Evolutionary conservation across 1,284 basidiomycete species (phyloP), one percentile per base, ranked within the genome.

Genomic region (Austropuccinia psidii): DNA sequence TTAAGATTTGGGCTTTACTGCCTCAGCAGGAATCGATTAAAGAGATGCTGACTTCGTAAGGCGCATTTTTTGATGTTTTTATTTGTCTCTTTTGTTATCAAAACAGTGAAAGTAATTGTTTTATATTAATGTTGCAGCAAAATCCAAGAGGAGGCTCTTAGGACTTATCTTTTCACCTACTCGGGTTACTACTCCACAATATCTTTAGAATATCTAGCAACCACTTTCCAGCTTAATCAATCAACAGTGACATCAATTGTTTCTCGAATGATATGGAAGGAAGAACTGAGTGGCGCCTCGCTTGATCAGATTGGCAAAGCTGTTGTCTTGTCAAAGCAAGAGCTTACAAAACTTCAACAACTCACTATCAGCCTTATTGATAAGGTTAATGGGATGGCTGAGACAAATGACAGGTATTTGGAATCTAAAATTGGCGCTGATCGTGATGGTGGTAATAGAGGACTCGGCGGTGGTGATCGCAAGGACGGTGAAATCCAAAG

Each of bases 191-290:
- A 99, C 84, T 89, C 87, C 79, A 90, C 92, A 11, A 86, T 98
- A 47, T 95, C 94, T 8, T 85, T 98, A 49, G 86, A 87, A 7
- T 86, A 94, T 74, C 87, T 98, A 60, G 88, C 93, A 6, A 85
- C 87, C 74, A 96, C 91, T 2, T 98, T 98, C 83, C 88, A 88
- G 35, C 84, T 98, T 17, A 85, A 91, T 7, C 82, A 89, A 73
- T 86, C 88, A 64, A 84, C 87, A 15, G 92, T 97, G 8, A 93
- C 90, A 5, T 94, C 93, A 29, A 88, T 97, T 78, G 90, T 98
- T 58, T 94, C 91, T 57, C 92, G 93, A 83, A 98, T 99, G 96
- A 97, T 98, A 79, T 98, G 94, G 93, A 93, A 87, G 78, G 96
- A 98, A 80, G 94, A 98, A 81, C 85, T 98, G 17, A 43, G 54